Evolutionary conservation across 2,329 filamentous ascomycete genomes (phyloP), one percentile per base, ranked within the genome.

Genomic region (Pseudocercospora eumusae): DNA sequence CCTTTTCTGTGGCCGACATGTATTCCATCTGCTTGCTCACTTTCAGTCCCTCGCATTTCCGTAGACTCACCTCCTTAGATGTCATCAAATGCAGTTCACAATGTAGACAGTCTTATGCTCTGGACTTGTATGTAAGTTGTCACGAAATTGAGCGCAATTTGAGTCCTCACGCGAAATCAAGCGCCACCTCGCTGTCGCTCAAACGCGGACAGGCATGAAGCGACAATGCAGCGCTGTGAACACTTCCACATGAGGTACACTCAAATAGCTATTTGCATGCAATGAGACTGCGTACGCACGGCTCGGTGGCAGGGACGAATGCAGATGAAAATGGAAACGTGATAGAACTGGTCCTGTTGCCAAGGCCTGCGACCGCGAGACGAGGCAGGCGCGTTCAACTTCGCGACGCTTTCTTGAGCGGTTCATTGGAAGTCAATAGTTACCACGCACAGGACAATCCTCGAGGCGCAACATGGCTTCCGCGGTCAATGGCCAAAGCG

Each of bases 401-500:
- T 33, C 31, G 31, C 31, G 31, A 33, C 11, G 31, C 31, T 33
- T 15, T 40, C 36, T 47, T 47, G 44, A 47, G 44, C 10, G 23
- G 9, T 13, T 23, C 44, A 45, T 47, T 3, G 11, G 18, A 47
- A 52, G 47, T 28, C n/a, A 23, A n/a, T n/a, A n/a, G n/a, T n/a
- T 27, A 21, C 5, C n/a, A 25, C 49, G 21, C 18, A 31, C 82
- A 84, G 88, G 3, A 81, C 49, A 4, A 5, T 23, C 8, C 5
- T 49, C 13, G 11, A 1, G 23, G 23, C 20, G 25, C 62, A 63
- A 27, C 68, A 72, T 31, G 83, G 69, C 0, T 83, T 82, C 86
- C 68, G 75, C 83, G 58, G 77, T 79, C 70, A 85, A 87, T 69
- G 73, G 76, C 25, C 68, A 73, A 13, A 61, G 68, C 7, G 57